Evolutionary conservation across 441 rosid genomes (phyloP), one percentile per base, ranked within the genome.

Genomic region (Geranium incanum): DNA sequence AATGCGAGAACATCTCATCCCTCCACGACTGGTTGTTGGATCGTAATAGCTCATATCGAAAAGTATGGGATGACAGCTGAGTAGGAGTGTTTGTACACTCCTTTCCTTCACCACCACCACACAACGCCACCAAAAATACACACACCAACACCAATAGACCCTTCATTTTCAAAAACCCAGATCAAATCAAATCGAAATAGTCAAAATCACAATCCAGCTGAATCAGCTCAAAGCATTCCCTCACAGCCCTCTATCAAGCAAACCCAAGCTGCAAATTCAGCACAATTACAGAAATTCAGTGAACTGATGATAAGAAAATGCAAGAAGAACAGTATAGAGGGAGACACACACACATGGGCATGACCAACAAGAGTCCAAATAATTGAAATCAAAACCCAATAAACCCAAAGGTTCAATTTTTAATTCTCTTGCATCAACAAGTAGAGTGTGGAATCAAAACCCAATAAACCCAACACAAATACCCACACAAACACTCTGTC

Each of bases 51-150:
- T 82, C 88, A 59, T 79, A 76, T 13, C 99, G 86, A 71, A 88
- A 69, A 43, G 94, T 81, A 74, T 92, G 99, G 0, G 99, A 90
- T 5, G 94, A 78, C 39, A 92, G 89, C 78, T 81, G 81, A 23
- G 92, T 63, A 12, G 89, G 89, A 70, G 0, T 71, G 78, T 95
- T 87, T 21, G 99, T 95, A 74, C 97, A 95, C 80, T 95, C 97
- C 81, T 92, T 92, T 6, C 85, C 70, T 75, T 68, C 16, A 50
- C 69, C 83, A 76, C 65, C 19, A 67, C 76, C 71, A 71, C 78
- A 80, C 0, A 68, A 63, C 48, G 84, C 13, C 74, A 70, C 55
- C 76, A 79, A 72, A 50, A 81, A 62, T 37, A 68, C 36, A 43
- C 77, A 68, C 18, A 28, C 33, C 33, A 80, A 43, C 71, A 72